Evolutionary conservation across 192 early-diverging fungal species (phyloP).

Genomic region (Coemansia sp.): DNA sequence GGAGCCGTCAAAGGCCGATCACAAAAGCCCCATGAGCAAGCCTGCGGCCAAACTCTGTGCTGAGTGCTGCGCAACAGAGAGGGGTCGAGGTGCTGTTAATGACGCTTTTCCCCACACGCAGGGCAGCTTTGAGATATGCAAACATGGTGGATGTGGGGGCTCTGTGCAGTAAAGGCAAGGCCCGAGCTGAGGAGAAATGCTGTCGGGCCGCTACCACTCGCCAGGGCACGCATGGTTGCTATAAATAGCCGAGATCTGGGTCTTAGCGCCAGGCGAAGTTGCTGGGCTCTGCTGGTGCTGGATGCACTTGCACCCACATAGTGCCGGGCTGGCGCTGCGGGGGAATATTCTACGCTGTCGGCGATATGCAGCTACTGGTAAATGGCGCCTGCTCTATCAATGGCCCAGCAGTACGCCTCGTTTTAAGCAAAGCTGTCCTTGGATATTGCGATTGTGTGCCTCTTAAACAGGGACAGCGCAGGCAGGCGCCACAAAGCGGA

Average conservation of each 20-base stretch:
- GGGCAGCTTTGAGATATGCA: background rate
- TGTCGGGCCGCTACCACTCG: background rate
- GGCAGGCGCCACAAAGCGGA: background rate
- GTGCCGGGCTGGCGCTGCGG: background rate
- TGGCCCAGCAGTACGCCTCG: constrained; percentile 2
- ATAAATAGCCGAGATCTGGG: background rate
- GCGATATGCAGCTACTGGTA: constrained; percentile 5
- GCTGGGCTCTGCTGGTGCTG: background rate
- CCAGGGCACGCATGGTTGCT: background rate
- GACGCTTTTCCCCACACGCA: background rate
- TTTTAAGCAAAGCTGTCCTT: background rate
- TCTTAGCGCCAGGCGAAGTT: background rate
- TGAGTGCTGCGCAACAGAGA: background rate
- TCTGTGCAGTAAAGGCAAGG: background rate
- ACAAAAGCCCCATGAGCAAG: background rate
- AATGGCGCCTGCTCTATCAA: constrained; percentile 2
- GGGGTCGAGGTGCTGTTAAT: background rate
- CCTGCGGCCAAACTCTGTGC: background rate
- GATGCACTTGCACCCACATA: background rate
- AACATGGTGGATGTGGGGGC: background rate
- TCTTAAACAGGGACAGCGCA: background rate
- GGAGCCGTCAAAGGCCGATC: background rate
- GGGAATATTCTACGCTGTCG: background rate
- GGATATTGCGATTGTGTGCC: background rate
- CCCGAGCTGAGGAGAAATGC: background rate